Evolutionary conservation across 345 rosid species (phyloP), one percentile per base, ranked within the genome.

Genomic region (Ceriops tagal): DNA sequence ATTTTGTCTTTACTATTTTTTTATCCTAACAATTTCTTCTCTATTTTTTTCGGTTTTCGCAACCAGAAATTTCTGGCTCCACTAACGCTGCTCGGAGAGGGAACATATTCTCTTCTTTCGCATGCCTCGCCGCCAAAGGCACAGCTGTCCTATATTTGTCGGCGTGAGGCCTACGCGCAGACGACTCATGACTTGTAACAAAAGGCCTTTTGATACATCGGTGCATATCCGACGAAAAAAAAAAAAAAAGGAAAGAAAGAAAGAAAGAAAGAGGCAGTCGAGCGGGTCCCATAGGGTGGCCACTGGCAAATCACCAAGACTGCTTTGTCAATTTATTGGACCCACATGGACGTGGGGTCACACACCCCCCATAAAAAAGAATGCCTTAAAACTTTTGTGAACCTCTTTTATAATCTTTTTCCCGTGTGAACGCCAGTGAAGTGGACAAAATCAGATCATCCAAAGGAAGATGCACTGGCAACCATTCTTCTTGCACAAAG

Each of bases 151-250:
- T 49, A 72, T 71, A 82, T 78, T 81, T 79, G 18, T 13, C 13
- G 19, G 87, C 89, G 91, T 87, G 76, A 46, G 58, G 73, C 61
- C 71, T 77, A 87, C 90, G 91, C 87, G 81, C 89, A 71, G 74
- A 71, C 71, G 73, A 18, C 19, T 52, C 4, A 28, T 35, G 55
- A 22, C 13, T 28, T 3, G 10, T 22, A 10, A 52, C 18, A 32
- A 53, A 66, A 66, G 7, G 15, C 22, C 27, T 11, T 2, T 51
- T 1, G 15, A 9, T 1, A 55, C n/a, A 57, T 74, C 22, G 76
- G 76, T 70, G 71, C 83, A 79, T 77, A 62, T 77, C 86, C 87
- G 86, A 86, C 95, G 79, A 34, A 15, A 58, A 70, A n/a, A n/a
- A n/a, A n/a, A 75, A 30, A 24, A 24, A 24, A 24, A 24, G 1